These are phyloP conservation scores for Fusarium caatingaense DNA, from an alignment of 2,329 filamentous ascomycete genomes.

Conservation along the genomic window DNA sequence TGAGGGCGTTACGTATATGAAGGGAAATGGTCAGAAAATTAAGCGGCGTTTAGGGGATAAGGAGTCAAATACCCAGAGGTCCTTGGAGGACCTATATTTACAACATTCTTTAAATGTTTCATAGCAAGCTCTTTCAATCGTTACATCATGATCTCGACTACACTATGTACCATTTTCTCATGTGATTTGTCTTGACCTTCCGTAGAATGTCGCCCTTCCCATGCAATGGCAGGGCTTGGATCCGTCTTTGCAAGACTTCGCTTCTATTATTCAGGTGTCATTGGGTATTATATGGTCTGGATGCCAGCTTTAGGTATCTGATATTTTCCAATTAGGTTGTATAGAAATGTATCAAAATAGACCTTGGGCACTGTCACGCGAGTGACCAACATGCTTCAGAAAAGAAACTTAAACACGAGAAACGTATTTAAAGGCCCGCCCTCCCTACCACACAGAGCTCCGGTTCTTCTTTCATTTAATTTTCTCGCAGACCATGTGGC, in stretches of 20 bases:
- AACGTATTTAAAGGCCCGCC: background rate
- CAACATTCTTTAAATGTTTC: constrained; percentile 14
- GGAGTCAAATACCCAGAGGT: constrained; percentile 40
- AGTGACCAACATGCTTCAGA: background rate
- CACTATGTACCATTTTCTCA: background rate
- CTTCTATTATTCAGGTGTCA: background rate
- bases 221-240: background rate
- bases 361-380: background rate
- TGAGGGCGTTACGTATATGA: background rate
- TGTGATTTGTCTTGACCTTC: background rate
- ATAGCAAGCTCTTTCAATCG: background rate
- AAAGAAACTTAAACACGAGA: background rate
- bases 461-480: background rate
- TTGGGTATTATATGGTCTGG: background rate
- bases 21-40: background rate
- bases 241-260: background rate
- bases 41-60: constrained; percentile 32
- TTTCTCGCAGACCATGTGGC: background rate
- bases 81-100: constrained; percentile 14
- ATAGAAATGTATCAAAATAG: background rate
- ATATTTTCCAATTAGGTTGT: background rate
- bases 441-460: no score
- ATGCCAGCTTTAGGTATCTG: background rate
- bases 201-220: background rate
- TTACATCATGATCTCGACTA: background rate